Conservation (phyloP, 2,329 filamentous ascomycete genomes). For the Paraphaeosphaeria sporulosa region DNA sequence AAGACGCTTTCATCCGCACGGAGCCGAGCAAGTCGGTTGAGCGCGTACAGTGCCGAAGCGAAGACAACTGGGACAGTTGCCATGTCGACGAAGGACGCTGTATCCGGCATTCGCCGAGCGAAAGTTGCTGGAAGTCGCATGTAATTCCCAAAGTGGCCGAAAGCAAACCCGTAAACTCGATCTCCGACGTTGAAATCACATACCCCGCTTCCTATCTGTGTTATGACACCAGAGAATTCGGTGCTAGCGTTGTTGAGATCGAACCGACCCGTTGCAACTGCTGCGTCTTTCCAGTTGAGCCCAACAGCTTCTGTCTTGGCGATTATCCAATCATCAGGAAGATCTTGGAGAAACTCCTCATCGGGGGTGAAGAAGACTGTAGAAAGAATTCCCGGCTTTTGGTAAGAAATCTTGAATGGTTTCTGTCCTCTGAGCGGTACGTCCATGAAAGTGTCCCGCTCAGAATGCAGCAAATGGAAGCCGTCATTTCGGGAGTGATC, state of each 20-base stretch:
- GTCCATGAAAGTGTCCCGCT: background rate
- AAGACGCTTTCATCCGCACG: constrained; percentile 21
- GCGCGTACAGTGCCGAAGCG: constrained; percentile 29
- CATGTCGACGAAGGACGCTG: constrained; percentile 15
- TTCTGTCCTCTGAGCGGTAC: background rate
- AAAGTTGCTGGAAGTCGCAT: background rate
- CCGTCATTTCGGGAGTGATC: constrained; percentile 5
- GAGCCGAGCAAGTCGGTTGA: constrained; percentile 27
- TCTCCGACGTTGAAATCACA: constrained; percentile 17
- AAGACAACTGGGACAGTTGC: constrained; percentile 30
- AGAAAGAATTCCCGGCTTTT: constrained; percentile 24
- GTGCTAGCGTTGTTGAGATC: background rate
- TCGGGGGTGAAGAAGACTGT: constrained; percentile 25
- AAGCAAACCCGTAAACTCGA: constrained; percentile 22
- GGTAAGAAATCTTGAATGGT: background rate
- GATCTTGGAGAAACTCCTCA: constrained; percentile 11
- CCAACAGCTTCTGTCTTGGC: constrained; percentile 12
- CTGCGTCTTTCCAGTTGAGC: background rate
- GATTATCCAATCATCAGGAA: constrained; percentile 24
- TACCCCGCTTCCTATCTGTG: background rate
- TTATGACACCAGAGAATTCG: background rate
- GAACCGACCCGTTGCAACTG: background rate
- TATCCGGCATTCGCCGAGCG: background rate
- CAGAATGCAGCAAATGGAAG: background rate
- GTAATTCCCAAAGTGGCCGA: constrained; percentile 13